Evolutionary conservation across 306 rosid genomes (phyloP), one percentile per base, ranked within the genome.

Genomic region (Clitoria ternatea): DNA sequence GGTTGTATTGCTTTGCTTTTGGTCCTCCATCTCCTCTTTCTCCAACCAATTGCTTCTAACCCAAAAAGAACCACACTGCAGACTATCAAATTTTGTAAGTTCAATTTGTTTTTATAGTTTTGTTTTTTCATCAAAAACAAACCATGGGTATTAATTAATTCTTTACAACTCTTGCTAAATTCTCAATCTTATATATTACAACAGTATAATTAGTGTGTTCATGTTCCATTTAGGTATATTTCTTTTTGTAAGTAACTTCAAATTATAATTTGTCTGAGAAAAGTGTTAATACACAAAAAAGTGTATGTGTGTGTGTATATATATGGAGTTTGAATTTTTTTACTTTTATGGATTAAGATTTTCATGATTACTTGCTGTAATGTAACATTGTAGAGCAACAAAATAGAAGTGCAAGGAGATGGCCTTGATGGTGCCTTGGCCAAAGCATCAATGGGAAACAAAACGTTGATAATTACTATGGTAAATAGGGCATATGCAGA

Each of bases 401-500:
- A 27, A 4, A 13, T 1, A 33, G 44, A 32, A 4, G 49, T 2
- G 20, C n/a, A 59, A 14, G 40, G 56, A 61, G 93, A 89, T 57
- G 76, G 4, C 1, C 91, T 92, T 0, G 89, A 79, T 3, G 52
- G 42, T 29, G 83, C 72, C 32, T 49, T 92, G 14, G 65, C 68
- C 4, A 86, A 66, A 81, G 88, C 96, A 6, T 74, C 90, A 6
- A 86, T 44, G 84, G 87, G 53, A 15, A 88, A 89, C 81, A 86
- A 77, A 75, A 92, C 91, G 0, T 80, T 90, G 52, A 88, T 92
- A 45, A 82, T 92, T 1, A 62, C 88, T 0, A 36, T 92, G 1
- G 69, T 90, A 7, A 92, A 92, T 55, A 78, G 76, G 69, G 98
- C 96, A 0, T 92, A 92, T 14, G 91, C 82, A 0, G 88, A 80